Evolutionary conservation across 2,329 filamentous ascomycete genomes (phyloP), one percentile per base, ranked within the genome.

Genomic region (Cladosporium sp.): DNA sequence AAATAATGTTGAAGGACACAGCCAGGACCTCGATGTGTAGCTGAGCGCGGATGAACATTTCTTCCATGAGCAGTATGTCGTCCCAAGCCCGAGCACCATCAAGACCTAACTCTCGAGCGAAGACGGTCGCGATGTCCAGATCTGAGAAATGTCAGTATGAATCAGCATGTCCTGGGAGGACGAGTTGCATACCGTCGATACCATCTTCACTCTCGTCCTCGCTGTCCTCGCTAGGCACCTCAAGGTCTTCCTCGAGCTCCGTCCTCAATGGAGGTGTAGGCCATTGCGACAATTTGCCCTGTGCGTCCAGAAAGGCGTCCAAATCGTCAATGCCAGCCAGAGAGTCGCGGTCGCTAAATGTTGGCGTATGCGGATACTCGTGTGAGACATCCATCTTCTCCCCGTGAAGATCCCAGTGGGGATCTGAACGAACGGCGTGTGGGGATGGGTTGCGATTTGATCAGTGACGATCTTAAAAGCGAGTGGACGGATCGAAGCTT

Each of bases 291-390:
- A 72, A 59, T 24, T 51, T 50, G 45, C 65, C 65, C 58, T 68
- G 63, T 5, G 63, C 55, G 22, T 64, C 65, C 32, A 71, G 64
- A 35, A 65, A 70, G 9, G 69, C 68, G 50, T 72, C 69, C 32
- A 71, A 62, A 49, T 70, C 68, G 13, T 68, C 65, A 22, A 65
- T 66, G 44, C 61, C 65, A 50, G 63, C 66, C 19, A 71, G 62
- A 32, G 65, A 66, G 44, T 70, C 67, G 61, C 63, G 67, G 22
- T 58, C 58, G 60, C 68, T 71, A n/a, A 65, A 61, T 9, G 66
- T 62, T 19, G 68, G 68, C 36, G 69, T 70, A 32, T 65, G 62
- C 19, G 64, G 66, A 24, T 58, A 59, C 5, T 47, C 39, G 19
- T 40, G 55, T 37, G 45, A 44, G n/a, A 32, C 48, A 45, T 58